Evolutionary conservation across 139 green algal genomes (phyloP).

Genomic region (Chlorella sp.): DNA sequence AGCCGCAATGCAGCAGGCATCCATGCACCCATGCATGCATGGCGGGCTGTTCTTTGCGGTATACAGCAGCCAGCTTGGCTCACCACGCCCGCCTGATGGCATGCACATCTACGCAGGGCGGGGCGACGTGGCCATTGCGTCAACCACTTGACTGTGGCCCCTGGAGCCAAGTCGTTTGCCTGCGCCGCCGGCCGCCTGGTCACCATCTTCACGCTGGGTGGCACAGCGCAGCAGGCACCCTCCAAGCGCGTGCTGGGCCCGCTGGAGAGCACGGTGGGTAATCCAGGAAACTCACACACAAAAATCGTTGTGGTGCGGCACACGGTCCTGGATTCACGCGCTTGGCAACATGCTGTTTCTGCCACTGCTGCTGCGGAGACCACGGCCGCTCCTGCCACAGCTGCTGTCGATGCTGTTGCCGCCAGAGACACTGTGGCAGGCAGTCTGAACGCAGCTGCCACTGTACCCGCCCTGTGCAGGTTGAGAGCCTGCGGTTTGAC

Average conservation of each 20-base stretch:
- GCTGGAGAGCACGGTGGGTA: constrained; percentile 21
- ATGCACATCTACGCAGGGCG: constrained; percentile 1
- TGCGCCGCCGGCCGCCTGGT: constrained; percentile 29
- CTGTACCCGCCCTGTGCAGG: not conserved
- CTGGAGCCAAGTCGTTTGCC: constrained; percentile 20
- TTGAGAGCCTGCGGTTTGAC: constrained; percentile 42
- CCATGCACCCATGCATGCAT: too few species aligned
- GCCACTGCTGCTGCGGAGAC: not conserved
- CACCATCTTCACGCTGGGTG: constrained; percentile 5
- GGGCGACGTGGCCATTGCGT: not conserved
- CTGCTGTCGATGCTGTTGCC: too few species aligned
- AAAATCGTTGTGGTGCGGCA: too few species aligned
- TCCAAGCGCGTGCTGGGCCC: not conserved
- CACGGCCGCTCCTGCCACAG: not conserved
- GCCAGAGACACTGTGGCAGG: too few species aligned
- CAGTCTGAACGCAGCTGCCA: too few species aligned
- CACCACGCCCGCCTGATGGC: not conserved
- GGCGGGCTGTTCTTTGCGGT: too few species aligned
- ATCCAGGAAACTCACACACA: too few species aligned
- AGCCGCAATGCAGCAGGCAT: too few species aligned
- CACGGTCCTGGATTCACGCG: too few species aligned
- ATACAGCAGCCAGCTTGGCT: too few species aligned
- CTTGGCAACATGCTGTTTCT: not conserved
- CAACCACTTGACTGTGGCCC: constrained; percentile 33
- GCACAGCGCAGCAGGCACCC: not conserved